Conservation (phyloP, 495 filamentous ascomycete species). For the Penicillium nucicola region DNA sequence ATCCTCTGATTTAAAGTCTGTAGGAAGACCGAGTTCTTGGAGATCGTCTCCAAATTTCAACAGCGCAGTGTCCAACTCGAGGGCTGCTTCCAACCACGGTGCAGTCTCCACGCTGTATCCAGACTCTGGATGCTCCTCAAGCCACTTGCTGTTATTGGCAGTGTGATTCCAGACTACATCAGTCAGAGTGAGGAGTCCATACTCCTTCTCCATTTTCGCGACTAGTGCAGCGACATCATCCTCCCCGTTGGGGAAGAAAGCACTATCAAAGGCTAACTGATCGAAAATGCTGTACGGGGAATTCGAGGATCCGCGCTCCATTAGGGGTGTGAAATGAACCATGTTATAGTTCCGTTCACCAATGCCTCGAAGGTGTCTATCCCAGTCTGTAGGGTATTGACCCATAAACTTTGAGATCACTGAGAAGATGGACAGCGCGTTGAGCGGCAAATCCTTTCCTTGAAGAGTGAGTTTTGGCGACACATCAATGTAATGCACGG, state of each 20-base stretch:
- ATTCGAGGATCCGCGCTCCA: conserved; percentile 83
- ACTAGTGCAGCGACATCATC: conserved; percentile 75
- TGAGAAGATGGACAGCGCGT: conserved; percentile 89
- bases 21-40: conserved; percentile 64
- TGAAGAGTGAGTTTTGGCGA: conserved; percentile 75
- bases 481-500: conserved; percentile 87
- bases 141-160: conserved; percentile 91
- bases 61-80: conserved; percentile 81
- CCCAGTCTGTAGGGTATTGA: conserved; percentile 81
- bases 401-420: conserved; percentile 98
- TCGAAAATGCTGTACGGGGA: conserved; percentile 97
- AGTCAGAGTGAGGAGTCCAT: conserved; percentile 82
- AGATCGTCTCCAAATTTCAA: conserved; percentile 73
- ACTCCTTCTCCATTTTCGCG: conserved; percentile 75
- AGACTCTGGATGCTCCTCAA: conserved; percentile 90
- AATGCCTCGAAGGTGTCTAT: conserved; percentile 83
- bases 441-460: conserved; percentile 66
- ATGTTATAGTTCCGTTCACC: conserved; percentile 92
- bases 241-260: conserved; percentile 82
- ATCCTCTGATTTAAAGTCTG: conserved; percentile 62
- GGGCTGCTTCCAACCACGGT: conserved; percentile 86
- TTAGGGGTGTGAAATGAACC: conserved; percentile 96
- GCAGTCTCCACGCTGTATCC: conserved; percentile 94
- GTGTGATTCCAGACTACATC: conserved; percentile 99
- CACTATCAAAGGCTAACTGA: conserved; percentile 81